phyloP scores from a whole-genome alignment of 805 yeast species.

The Pichia nakasei region DNA sequence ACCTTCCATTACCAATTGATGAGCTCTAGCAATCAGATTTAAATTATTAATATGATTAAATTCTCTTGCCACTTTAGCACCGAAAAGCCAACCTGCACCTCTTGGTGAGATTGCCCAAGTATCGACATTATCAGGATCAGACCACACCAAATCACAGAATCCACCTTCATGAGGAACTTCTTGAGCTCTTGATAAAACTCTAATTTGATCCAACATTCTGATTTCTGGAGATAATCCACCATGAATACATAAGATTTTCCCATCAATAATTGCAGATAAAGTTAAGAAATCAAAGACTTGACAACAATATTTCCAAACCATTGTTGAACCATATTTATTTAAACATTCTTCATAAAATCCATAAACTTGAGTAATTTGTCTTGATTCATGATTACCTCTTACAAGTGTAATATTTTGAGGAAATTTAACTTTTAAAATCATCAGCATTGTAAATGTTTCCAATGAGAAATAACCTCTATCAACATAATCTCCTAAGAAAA shows the following conservation, averaged over 20 bases:
- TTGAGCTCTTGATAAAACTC: constrained; percentile 91
- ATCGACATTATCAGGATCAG: constrained; percentile 95
- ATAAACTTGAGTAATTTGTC: constrained; percentile 98
- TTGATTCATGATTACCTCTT: constrained; percentile 94
- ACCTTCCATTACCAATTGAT: constrained; percentile 98
- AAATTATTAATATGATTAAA: constrained; percentile 92
- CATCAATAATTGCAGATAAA: constrained; percentile 92
- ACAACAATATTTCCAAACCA: constrained; percentile 95
- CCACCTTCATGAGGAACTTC: constrained; percentile 99
- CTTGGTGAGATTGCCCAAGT: constrained; percentile 98
- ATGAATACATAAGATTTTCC: constrained; percentile 88
- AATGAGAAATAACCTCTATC: constrained; percentile 95
- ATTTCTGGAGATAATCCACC: constrained; percentile 97
- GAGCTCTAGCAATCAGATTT: constrained; percentile 88
- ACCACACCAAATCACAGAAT: constrained; percentile 95
- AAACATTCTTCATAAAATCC: constrained; percentile 96
- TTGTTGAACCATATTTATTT: constrained; percentile 86
- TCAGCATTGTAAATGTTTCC: constrained; percentile 87
- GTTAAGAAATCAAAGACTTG: constrained; percentile 93
- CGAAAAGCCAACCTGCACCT: constrained; percentile 98
- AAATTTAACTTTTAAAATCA: constrained; percentile 81
- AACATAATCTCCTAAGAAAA: constrained; percentile 92
- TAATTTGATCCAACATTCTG: constrained; percentile 91
- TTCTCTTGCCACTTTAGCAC: constrained; percentile 87
- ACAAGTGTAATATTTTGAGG: constrained; percentile 73